Conservation (phyloP, 164 flowering plant species). For the Akebia trifoliata region DNA sequence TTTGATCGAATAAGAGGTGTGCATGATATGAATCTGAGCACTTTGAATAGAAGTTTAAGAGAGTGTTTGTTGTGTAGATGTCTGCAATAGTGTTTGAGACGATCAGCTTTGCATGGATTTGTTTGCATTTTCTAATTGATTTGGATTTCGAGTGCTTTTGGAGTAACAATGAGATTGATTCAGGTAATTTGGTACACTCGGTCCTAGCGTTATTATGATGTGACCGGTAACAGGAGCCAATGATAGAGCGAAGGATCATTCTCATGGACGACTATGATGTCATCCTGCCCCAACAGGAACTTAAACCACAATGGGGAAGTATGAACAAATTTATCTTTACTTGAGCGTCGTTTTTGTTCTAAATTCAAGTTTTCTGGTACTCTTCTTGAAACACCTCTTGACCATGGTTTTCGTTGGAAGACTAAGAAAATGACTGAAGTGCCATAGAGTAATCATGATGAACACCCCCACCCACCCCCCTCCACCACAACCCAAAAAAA, state of each 20-base stretch:
- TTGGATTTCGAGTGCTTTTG: conserved; percentile 17
- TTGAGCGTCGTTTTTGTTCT: too few relatives aligned
- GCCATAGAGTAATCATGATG: too few relatives aligned
- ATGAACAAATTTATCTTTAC: too few relatives aligned
- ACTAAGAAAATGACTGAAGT: too few relatives aligned
- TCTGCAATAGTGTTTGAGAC: conserved; percentile 10
- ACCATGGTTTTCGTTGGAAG: too few relatives aligned
- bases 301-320: too few relatives aligned
- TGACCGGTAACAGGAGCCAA: conserved; percentile 5
- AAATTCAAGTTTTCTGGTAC: too few relatives aligned
- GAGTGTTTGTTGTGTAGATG: conserved; percentile 12
- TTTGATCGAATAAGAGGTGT: conserved; percentile 19
- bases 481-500: too few relatives aligned
- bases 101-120: conserved; percentile 19
- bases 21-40: conserved; percentile 17
- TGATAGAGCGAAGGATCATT: conserved; percentile 4
- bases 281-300: background rate
- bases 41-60: conserved; percentile 15
- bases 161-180: conserved; percentile 4
- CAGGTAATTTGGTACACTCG: background rate
- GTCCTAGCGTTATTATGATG: background rate
- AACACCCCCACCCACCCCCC: too few relatives aligned
- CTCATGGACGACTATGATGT: background rate
- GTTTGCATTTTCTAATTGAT: conserved; percentile 19
- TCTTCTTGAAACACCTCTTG: too few relatives aligned